These are phyloP conservation scores for Pichiaceae sp. DNA, from an alignment of 1,139 yeast species.

Conservation along the genomic window DNA sequence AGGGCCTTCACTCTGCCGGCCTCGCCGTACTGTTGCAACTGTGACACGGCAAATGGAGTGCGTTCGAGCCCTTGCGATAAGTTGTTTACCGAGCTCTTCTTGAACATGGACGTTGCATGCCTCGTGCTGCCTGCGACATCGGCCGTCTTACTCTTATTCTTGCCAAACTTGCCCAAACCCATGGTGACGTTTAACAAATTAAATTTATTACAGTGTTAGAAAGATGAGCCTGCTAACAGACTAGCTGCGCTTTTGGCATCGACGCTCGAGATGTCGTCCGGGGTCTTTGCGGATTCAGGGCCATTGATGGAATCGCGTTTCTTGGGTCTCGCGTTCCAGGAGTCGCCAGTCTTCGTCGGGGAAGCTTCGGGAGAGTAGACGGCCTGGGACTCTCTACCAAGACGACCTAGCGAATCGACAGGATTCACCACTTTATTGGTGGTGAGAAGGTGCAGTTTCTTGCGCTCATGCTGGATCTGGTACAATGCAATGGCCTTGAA, in stretches of 20 bases:
- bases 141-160: neutral
- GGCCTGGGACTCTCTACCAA: constrained; percentile 65
- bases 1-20: constrained; percentile 51
- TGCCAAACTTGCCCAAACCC: constrained; percentile 1
- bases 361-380: constrained; percentile 8
- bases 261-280: constrained; percentile 27
- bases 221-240: constrained; percentile 68
- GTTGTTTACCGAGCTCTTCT: no score
- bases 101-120: no score
- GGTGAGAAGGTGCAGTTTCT: constrained; percentile 64
- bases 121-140: no score
- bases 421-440: constrained; percentile 62
- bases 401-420: constrained; percentile 72
- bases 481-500: constrained; percentile 58
- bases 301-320: constrained; percentile 22
- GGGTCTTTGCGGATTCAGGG: constrained; percentile 15
- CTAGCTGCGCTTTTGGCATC: constrained; percentile 83
- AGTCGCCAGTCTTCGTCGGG: constrained; percentile 9
- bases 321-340: constrained; percentile 25
- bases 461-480: constrained; percentile 81
- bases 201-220: constrained; percentile 24
- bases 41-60: constrained; percentile 31
- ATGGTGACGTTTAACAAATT: neutral
- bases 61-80: constrained; percentile 31
- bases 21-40: constrained; percentile 47